These are phyloP conservation scores for Colletotrichum lini DNA, from an alignment of 2,329 filamentous ascomycete species.

Conservation along the genomic window DNA sequence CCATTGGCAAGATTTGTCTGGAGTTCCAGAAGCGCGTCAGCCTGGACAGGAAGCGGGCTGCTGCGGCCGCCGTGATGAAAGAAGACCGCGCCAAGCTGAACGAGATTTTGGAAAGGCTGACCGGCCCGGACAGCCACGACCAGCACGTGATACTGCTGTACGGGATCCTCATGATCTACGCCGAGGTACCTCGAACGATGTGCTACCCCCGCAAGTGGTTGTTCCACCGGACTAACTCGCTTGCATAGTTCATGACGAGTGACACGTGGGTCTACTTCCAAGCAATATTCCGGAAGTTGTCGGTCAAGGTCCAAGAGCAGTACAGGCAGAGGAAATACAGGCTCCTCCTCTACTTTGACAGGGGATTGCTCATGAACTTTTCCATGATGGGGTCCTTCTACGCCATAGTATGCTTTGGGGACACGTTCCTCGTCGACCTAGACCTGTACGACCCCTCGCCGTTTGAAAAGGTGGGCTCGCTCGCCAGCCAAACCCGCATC, in stretches of 20 bases:
- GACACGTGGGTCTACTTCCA: constrained; percentile 20
- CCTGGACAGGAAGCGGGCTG: neutral
- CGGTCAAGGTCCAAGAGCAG: constrained; percentile 11
- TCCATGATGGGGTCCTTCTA: constrained; percentile 4
- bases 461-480: constrained; percentile 18
- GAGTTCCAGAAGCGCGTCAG: neutral
- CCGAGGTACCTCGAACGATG: constrained; percentile 1
- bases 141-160: constrained; percentile 28
- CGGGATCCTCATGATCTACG: constrained; percentile 23
- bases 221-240: neutral
- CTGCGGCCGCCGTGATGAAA: constrained; percentile 16
- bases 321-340: neutral
- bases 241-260: constrained; percentile 20
- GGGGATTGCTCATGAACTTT: constrained; percentile 23
- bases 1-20: constrained; percentile 20
- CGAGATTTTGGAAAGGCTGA: constrained; percentile 15
- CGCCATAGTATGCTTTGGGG: constrained; percentile 12
- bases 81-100: constrained; percentile 14
- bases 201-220: neutral
- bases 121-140: constrained; percentile 10
- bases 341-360: constrained; percentile 27
- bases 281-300: constrained; percentile 2
- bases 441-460: constrained; percentile 24
- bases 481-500: constrained; percentile 9
- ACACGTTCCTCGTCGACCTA: constrained; percentile 11